Evolutionary conservation across 768 basidiomycete genomes (phyloP).

Genomic region (Myochromella boudieri): DNA sequence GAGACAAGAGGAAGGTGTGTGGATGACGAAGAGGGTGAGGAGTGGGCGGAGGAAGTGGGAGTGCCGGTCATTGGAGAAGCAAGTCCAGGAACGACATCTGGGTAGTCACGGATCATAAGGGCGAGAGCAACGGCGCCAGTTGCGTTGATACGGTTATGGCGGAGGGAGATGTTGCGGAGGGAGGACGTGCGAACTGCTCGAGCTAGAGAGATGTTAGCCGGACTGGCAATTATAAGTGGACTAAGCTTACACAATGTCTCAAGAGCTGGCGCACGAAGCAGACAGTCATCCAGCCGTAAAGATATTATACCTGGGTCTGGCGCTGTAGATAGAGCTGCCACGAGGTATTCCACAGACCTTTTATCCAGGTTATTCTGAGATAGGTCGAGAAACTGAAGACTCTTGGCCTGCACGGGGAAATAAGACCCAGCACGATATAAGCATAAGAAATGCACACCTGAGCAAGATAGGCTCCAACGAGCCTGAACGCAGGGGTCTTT

Average conservation of each 20-base stretch:
- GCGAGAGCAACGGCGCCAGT: conserved; percentile 90
- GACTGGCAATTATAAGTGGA: not conserved
- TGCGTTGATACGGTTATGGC: conserved; percentile 83
- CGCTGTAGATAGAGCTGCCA: conserved; percentile 58
- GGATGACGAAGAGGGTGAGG: conserved; percentile 37
- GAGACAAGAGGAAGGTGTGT: conserved; percentile 28
- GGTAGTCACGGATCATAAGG: conserved; percentile 96
- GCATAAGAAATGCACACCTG: conserved; percentile 44
- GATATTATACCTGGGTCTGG: conserved; percentile 67
- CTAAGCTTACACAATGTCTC: conserved; percentile 75
- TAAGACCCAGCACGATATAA: not conserved
- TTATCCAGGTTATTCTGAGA: conserved; percentile 87
- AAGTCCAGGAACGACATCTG: conserved; percentile 61
- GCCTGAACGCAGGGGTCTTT: conserved; percentile 71
- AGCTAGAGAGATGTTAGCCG: conserved; percentile 40
- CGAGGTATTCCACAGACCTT: conserved; percentile 79
- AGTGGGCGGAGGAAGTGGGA: conserved; percentile 27
- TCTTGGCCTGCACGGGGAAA: conserved; percentile 54
- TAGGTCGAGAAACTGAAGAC: conserved; percentile 84
- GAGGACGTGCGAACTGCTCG: conserved; percentile 82
- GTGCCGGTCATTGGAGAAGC: conserved; percentile 27
- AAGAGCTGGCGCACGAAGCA: conserved; percentile 67
- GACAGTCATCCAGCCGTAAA: conserved; percentile 87
- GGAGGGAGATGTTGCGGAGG: conserved; percentile 84
- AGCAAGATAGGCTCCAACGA: conserved; percentile 77